These are phyloP conservation scores for Beauveria caledonica DNA, from an alignment of 2,329 filamentous ascomycete genomes.

Conservation along the genomic window DNA sequence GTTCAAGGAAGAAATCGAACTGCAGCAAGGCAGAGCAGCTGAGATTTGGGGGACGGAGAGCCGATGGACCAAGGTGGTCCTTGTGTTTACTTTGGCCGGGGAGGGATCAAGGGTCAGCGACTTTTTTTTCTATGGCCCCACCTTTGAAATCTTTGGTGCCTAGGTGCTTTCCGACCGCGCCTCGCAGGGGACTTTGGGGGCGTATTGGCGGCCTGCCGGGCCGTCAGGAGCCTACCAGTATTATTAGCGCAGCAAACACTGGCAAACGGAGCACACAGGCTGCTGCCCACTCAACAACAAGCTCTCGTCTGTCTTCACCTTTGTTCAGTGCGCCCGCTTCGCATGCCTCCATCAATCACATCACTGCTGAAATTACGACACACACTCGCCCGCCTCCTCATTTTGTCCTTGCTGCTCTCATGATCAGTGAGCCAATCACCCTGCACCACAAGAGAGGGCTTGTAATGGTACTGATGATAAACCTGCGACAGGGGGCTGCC, in stretches of 20 bases:
- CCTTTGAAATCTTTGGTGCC: neutral
- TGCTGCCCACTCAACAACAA: neutral
- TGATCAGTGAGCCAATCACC: neutral
- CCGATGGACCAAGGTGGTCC: neutral
- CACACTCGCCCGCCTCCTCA: neutral
- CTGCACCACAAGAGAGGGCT: neutral
- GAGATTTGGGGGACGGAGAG: constrained; percentile 4
- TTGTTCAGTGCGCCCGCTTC: neutral
- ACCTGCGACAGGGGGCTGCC: neutral
- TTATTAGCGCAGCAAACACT: neutral
- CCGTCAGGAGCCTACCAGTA: too few species aligned
- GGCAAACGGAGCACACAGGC: neutral
- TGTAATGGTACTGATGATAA: neutral
- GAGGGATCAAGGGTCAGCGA: constrained; percentile 9
- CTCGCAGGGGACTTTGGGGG: neutral
- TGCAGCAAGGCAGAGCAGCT: neutral
- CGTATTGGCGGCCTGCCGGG: too few species aligned
- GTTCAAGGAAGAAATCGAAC: neutral
- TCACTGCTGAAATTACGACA: constrained; percentile 1
- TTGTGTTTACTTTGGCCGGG: constrained; percentile 11
- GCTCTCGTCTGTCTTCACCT: neutral
- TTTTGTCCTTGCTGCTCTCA: neutral
- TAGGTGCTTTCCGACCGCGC: neutral
- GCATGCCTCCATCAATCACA: neutral
- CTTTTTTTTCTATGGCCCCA: constrained; percentile 8